Percentiles rank a stretch among this genome's conserved stretches.
Conservation (phyloP, 2,329 filamentous ascomycete genomes). For the Sphaerulina vaccinii region DNA sequence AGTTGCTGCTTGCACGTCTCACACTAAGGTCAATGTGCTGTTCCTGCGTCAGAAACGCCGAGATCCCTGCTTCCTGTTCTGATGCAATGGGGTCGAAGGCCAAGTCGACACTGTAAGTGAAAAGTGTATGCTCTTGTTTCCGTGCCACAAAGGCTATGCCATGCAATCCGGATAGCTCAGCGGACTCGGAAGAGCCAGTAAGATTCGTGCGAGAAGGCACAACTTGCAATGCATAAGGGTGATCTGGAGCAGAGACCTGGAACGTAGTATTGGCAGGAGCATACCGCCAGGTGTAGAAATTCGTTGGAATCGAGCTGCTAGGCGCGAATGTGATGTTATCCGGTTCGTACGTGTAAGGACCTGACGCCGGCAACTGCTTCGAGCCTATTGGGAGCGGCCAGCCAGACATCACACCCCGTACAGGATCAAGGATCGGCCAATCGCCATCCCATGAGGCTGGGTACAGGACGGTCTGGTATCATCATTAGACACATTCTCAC, state of each 20-base stretch:
- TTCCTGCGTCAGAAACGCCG: slow-evolving; percentile 54
- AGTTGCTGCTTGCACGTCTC: not conserved
- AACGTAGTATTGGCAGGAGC: slow-evolving; percentile 45
- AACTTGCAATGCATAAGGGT: slow-evolving; percentile 47
- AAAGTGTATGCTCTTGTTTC: slow-evolving; percentile 56
- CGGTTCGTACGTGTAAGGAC: slow-evolving; percentile 45
- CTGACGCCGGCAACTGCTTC: slow-evolving; percentile 40
- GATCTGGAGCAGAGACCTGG: slow-evolving; percentile 46
- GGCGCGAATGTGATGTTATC: slow-evolving; percentile 51
- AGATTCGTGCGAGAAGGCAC: slow-evolving; percentile 54
- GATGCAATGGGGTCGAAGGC: slow-evolving; percentile 41
- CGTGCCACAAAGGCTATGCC: slow-evolving; percentile 56
- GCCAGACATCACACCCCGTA: slow-evolving; percentile 49
- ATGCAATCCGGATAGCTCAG: slow-evolving; percentile 47
- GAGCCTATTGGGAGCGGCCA: slow-evolving; percentile 41
- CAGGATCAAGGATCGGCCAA: slow-evolving; percentile 40
- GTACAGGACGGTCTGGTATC: slow-evolving; percentile 46
- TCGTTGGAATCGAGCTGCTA: slow-evolving; percentile 48
- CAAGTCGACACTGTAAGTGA: slow-evolving; percentile 52
- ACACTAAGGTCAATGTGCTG: slow-evolving; percentile 52
- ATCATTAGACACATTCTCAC: not conserved
- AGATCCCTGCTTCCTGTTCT: slow-evolving; percentile 55
- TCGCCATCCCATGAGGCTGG: slow-evolving; percentile 52
- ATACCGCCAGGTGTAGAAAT: slow-evolving; percentile 59
- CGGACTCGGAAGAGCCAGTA: slow-evolving; percentile 49